Evolutionary conservation across 176 grass and related monocot species (phyloP).

Genomic region (Melocanna baccifera): DNA sequence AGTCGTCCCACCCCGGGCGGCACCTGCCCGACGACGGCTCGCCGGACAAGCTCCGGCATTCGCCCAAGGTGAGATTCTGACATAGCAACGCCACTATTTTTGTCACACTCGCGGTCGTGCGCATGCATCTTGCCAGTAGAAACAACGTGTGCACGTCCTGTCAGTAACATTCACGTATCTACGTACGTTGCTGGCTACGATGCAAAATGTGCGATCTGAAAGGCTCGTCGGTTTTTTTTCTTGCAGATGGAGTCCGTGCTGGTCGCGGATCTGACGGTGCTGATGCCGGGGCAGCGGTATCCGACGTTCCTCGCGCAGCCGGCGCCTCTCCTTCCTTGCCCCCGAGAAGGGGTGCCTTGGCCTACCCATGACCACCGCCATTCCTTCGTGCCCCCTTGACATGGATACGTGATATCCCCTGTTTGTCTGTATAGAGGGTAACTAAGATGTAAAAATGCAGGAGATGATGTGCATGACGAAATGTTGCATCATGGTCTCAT

Average conservation of each 20-base stretch:
- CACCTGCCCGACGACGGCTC: conserved; percentile 3
- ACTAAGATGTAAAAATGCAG: background rate
- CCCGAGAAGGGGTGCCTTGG: conserved; percentile 73
- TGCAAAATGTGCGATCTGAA: background rate
- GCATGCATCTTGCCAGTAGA: conserved; percentile 20
- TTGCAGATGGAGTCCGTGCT: conserved; percentile 41
- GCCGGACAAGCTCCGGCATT: conserved; percentile 47
- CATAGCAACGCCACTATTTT: conserved; percentile 5
- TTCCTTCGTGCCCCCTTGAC: background rate
- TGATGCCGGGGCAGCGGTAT: conserved; percentile 90
- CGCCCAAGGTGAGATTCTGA: conserved; percentile 36
- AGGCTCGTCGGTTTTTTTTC: background rate
- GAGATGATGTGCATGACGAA: background rate
- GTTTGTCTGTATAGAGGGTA: background rate
- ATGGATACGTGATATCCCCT: background rate
- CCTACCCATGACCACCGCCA: conserved; percentile 41
- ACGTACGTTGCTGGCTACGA: background rate
- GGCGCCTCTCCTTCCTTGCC: conserved; percentile 68
- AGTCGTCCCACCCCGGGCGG: background rate
- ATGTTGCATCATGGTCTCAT: background rate
- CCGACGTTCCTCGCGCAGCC: conserved; percentile 91
- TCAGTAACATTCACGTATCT: background rate
- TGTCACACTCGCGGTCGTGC: background rate
- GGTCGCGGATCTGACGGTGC: conserved; percentile 58
- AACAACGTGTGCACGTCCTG: background rate